Conservation (phyloP, 331 rosid genomes). For the Dryas integrifolia region DNA sequence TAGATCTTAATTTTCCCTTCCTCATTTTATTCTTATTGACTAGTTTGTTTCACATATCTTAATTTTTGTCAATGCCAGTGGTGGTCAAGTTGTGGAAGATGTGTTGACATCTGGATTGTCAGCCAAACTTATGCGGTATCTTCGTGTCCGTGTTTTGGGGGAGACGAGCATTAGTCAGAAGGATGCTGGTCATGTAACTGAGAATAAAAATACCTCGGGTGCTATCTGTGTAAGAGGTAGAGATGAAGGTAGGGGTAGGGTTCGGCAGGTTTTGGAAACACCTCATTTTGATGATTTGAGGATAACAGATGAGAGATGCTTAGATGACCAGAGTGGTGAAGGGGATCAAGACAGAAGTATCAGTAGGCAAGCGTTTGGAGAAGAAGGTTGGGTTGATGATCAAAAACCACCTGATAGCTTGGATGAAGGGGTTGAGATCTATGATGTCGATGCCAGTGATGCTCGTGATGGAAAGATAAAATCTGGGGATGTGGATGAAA, state of each 20-base stretch:
- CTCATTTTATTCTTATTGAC: background rate
- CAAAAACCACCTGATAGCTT: conserved; percentile 55
- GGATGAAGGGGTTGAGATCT: conserved; percentile 41
- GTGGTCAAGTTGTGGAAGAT: conserved; percentile 79
- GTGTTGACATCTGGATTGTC: conserved; percentile 88
- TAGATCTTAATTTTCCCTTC: conserved; percentile 5
- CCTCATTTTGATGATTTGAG: conserved; percentile 66
- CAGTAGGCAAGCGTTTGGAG: conserved; percentile 48
- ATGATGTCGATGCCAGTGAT: conserved; percentile 48
- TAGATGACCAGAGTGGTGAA: conserved; percentile 59
- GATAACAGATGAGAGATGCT: conserved; percentile 58
- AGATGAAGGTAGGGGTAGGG: conserved; percentile 75
- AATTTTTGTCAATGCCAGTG: conserved; percentile 44
- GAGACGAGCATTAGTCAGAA: conserved; percentile 69
- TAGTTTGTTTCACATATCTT: conserved; percentile 22
- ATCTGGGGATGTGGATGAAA: conserved; percentile 73
- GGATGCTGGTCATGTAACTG: conserved; percentile 60
- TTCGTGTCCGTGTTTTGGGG: conserved; percentile 80
- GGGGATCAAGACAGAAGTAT: conserved; percentile 55
- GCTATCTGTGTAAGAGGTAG: conserved; percentile 52
- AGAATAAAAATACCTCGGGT: conserved; percentile 53
- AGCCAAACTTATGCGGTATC: conserved; percentile 94
- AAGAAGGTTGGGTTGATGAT: conserved; percentile 57
- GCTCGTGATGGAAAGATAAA: conserved; percentile 64
- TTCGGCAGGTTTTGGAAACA: conserved; percentile 69